Conservation (phyloP, 2,329 filamentous ascomycete genomes). For the Blastomyces gilchristii region DNA sequence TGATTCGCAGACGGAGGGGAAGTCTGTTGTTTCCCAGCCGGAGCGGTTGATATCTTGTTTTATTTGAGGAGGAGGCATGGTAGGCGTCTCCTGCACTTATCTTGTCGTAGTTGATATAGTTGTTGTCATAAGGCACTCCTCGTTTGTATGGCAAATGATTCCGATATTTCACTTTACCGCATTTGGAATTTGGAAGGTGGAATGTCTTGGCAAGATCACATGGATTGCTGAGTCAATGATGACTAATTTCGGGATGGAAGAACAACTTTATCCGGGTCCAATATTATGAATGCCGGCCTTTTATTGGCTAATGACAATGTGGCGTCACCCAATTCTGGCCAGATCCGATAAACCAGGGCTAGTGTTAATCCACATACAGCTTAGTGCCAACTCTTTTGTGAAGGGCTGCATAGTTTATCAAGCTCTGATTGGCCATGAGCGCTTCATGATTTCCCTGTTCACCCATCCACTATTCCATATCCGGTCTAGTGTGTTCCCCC, state of each 20-base stretch:
- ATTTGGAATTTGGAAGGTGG: not conserved
- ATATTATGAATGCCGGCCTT: not conserved
- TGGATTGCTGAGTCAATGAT: not conserved
- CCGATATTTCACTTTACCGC: not conserved
- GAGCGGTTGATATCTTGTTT: conserved; percentile 93
- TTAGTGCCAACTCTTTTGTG: not conserved
- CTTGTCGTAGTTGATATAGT: not conserved
- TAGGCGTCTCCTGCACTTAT: conserved; percentile 15
- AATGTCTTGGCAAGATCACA: not conserved
- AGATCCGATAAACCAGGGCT: not conserved
- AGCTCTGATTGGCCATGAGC: not conserved
- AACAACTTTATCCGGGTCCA: not conserved
- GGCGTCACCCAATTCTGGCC: not conserved
- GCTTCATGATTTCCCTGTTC: not conserved
- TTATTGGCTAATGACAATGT: not conserved
- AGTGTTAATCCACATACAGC: not conserved
- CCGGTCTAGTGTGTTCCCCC: conserved; percentile 5
- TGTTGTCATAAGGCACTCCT: too few species aligned
- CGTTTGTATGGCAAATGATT: too few species aligned
- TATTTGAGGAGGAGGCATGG: conserved; percentile 65
- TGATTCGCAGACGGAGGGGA: conserved; percentile 56
- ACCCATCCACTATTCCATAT: not conserved
- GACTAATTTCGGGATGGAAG: not conserved
- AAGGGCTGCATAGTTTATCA: not conserved
- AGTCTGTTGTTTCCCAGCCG: conserved; percentile 72